Evolutionary conservation across 2,329 filamentous ascomycete species (phyloP).

Genomic region (Botrytis cinerea): DNA sequence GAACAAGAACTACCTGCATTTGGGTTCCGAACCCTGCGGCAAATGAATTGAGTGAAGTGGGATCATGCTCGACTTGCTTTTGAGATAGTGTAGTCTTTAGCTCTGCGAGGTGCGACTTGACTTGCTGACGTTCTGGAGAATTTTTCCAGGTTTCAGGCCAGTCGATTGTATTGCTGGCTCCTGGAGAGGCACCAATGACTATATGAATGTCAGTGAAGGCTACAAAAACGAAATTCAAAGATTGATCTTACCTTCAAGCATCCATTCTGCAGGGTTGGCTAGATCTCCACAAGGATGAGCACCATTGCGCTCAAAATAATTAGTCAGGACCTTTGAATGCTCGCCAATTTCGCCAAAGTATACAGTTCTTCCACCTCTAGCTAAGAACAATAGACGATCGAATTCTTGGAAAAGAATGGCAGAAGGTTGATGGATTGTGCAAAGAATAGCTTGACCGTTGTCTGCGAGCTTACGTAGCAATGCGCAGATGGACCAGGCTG

Average conservation of each 20-base stretch:
- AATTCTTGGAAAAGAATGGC: conserved; percentile 93
- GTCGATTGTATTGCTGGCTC: conserved; percentile 62
- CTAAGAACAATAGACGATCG: conserved; percentile 76
- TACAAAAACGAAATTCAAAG: neutral
- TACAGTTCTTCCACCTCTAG: conserved; percentile 73
- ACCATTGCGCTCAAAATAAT: conserved; percentile 76
- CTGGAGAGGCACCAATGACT: conserved; percentile 62
- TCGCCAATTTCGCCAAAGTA: conserved; percentile 81
- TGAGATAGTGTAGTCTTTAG: conserved; percentile 50
- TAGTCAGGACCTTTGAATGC: conserved; percentile 65
- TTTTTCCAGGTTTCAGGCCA: conserved; percentile 63
- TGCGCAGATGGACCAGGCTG: conserved; percentile 88
- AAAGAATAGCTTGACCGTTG: conserved; percentile 89
- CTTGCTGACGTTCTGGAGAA: conserved; percentile 49
- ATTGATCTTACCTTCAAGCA: conserved; percentile 53
- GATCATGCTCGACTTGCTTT: conserved; percentile 34
- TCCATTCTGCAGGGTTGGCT: conserved; percentile 83
- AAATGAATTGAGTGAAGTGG: conserved; percentile 53
- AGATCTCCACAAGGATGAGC: conserved; percentile 63
- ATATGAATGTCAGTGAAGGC: conserved; percentile 25
- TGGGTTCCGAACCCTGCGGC: conserved; percentile 63
- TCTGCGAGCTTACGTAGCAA: conserved; percentile 87
- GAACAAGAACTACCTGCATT: conserved; percentile 54
- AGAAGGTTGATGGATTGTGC: conserved; percentile 96
- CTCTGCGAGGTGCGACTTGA: conserved; percentile 52